These are phyloP conservation scores for Triticum turgidum DNA, from an alignment of 176 grass and related monocot species.

Conservation along the genomic window DNA sequence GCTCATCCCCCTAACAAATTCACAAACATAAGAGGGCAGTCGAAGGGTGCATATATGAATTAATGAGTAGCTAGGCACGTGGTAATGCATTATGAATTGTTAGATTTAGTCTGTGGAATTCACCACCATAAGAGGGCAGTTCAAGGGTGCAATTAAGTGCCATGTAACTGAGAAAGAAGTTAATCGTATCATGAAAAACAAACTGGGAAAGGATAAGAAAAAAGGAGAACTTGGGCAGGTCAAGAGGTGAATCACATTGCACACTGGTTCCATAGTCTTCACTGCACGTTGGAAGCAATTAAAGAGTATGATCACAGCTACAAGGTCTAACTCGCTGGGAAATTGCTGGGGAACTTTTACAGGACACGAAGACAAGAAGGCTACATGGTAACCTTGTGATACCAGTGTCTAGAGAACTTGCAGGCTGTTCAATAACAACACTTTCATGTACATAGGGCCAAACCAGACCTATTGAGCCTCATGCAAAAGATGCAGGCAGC, in stretches of 20 bases:
- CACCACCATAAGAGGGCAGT: background rate
- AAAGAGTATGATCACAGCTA: background rate
- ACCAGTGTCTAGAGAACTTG: background rate
- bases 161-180: background rate
- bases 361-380: background rate
- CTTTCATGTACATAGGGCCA: background rate
- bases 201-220: background rate
- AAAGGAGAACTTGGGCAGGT: background rate
- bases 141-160: background rate
- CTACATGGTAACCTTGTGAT: background rate
- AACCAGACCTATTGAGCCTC: background rate
- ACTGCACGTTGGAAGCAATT: background rate
- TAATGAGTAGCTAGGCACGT: background rate
- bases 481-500: background rate
- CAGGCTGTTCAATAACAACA: background rate
- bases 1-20: background rate
- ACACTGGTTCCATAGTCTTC: background rate
- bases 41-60: background rate
- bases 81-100: background rate
- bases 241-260: background rate
- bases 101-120: background rate
- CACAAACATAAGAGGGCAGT: background rate
- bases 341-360: background rate
- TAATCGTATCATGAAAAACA: background rate
- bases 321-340: background rate